A percentile compares a stretch with the other conserved stretches of the same genome.
These are phyloP conservation scores for Colletotrichum sp. DNA, from an alignment of 2,329 filamentous ascomycete genomes.

Conservation along the genomic window DNA sequence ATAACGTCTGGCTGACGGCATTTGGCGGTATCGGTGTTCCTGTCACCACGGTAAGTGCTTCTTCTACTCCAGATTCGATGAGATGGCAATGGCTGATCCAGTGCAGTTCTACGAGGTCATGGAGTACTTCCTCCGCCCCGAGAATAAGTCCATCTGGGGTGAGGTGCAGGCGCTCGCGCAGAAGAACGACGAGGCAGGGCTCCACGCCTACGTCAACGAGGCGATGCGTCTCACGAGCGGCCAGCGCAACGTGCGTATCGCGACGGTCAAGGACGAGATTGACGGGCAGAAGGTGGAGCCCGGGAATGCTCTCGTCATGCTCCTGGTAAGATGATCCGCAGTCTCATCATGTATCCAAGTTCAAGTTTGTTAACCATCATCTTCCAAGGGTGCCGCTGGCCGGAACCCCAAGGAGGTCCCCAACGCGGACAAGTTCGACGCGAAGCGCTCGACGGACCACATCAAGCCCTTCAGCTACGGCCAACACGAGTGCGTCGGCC, in stretches of 20 bases:
- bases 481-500: slow-evolving; percentile 50
- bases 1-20: slow-evolving; percentile 42
- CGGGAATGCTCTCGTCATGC: slow-evolving; percentile 43
- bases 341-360: no score
- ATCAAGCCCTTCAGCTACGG: slow-evolving; percentile 50
- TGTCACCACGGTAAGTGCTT: slow-evolving; percentile 38
- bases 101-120: slow-evolving; percentile 49
- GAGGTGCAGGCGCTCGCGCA: slow-evolving; percentile 44
- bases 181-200: slow-evolving; percentile 34
- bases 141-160: slow-evolving; percentile 45
- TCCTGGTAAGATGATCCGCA: slow-evolving; percentile 32
- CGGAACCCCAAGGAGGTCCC: slow-evolving; percentile 41
- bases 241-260: slow-evolving; percentile 42
- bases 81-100: background rate
- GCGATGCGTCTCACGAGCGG: slow-evolving; percentile 44
- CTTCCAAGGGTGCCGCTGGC: slow-evolving; percentile 30
- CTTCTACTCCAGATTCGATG: background rate
- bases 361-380: no score
- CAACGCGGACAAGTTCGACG: slow-evolving; percentile 44
- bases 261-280: slow-evolving; percentile 33
- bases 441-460: slow-evolving; percentile 40
- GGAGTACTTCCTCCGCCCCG: slow-evolving; percentile 43
- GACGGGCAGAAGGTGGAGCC: background rate
- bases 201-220: slow-evolving; percentile 43
- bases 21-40: slow-evolving; percentile 44